Evolutionary conservation across 2,329 filamentous ascomycete species (phyloP).

Genomic region (Diaporthe citri): DNA sequence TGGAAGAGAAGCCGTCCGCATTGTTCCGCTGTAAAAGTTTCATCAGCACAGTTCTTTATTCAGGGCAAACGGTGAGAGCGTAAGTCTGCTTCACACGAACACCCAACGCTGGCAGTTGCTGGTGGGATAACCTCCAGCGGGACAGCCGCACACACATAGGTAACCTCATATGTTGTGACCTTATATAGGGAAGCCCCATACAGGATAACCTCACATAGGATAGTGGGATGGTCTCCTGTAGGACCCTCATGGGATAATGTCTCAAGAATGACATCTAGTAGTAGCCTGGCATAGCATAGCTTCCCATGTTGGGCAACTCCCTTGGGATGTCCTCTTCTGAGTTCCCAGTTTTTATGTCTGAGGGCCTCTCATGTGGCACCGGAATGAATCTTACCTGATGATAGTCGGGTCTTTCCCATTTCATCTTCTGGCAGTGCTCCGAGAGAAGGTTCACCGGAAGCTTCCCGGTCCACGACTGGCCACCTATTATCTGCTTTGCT

Average conservation of each 20-base stretch:
- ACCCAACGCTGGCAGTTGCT: neutral
- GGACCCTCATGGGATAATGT: neutral
- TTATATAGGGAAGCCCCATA: neutral
- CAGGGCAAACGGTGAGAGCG: too few relatives aligned
- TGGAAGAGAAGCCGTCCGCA: slow-evolving; percentile 80
- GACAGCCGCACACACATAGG: too few relatives aligned
- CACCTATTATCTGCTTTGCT: slow-evolving; percentile 87
- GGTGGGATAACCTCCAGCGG: neutral
- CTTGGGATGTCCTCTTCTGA: neutral
- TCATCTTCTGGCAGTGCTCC: slow-evolving; percentile 95
- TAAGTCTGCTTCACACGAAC: neutral
- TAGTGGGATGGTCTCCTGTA: neutral
- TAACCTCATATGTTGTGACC: too few relatives aligned
- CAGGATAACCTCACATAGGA: neutral
- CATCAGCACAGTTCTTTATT: slow-evolving; percentile 28
- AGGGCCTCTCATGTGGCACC: neutral
- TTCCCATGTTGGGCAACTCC: neutral
- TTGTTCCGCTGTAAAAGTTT: slow-evolving; percentile 67
- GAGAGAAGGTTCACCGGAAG: slow-evolving; percentile 92
- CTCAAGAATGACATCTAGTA: neutral
- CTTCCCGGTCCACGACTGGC: slow-evolving; percentile 97
- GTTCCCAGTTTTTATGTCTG: neutral
- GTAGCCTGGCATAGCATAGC: too few relatives aligned
- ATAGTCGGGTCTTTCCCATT: slow-evolving; percentile 95
- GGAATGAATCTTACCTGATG: slow-evolving; percentile 70